A percentile compares a stretch with the other conserved stretches of the same genome.
phyloP scores from a whole-genome alignment of 177 flowering plant species.

The Vitis hybrid region DNA sequence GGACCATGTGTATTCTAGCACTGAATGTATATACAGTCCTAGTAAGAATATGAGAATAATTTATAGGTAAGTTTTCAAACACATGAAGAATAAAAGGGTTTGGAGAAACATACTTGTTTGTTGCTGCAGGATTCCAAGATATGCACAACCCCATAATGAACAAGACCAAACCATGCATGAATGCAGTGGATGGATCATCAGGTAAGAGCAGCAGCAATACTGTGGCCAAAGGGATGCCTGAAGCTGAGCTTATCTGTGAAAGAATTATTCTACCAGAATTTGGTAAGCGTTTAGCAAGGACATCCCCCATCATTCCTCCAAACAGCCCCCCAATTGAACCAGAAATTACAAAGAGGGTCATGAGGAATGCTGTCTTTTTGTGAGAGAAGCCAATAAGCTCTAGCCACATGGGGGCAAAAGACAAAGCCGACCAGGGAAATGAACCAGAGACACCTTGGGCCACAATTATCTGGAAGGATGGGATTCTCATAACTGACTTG shows the following conservation, averaged over 20 bases:
- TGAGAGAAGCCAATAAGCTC: conserved; percentile 75
- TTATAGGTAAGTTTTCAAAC: neutral
- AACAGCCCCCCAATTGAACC: conserved; percentile 65
- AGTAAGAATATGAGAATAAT: no score
- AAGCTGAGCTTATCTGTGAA: conserved; percentile 70
- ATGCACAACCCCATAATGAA: conserved; percentile 58
- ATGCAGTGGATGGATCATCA: conserved; percentile 51
- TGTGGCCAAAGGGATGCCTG: conserved; percentile 69
- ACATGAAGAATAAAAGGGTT: neutral
- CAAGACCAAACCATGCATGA: conserved; percentile 51
- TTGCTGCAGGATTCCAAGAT: conserved; percentile 75
- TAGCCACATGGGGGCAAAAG: conserved; percentile 81
- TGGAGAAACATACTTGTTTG: conserved; percentile 57
- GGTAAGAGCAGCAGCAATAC: conserved; percentile 56
- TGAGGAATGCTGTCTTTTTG: conserved; percentile 50
- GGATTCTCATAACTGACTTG: conserved; percentile 57
- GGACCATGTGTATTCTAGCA: no score
- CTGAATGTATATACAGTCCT: no score
- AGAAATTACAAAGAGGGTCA: conserved; percentile 51
- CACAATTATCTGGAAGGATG: conserved; percentile 73
- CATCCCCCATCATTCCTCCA: conserved; percentile 79
- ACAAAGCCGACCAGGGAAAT: conserved; percentile 75
- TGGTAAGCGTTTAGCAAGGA: conserved; percentile 49
- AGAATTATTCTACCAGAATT: conserved; percentile 65
- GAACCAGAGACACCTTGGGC: conserved; percentile 78